A percentile compares a stretch with the other conserved stretches of the same genome.
Evolutionary conservation across 2,329 filamentous ascomycete genomes (phyloP).

Genomic region (Alternaria incomplexa): DNA sequence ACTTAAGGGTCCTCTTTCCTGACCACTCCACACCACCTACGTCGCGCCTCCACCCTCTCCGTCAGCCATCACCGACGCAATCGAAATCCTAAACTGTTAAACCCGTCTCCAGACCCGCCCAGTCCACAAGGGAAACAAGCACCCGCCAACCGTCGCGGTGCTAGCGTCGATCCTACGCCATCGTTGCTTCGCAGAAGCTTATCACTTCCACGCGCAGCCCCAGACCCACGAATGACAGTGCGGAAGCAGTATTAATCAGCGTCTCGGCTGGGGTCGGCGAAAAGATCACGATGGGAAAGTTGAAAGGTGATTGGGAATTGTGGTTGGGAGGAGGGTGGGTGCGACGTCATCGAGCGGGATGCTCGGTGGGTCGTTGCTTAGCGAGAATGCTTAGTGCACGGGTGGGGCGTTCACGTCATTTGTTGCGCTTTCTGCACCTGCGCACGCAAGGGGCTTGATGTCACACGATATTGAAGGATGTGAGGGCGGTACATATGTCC

Average conservation of each 20-base stretch:
- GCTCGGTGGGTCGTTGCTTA: not conserved
- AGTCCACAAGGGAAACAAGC: conserved; percentile 5
- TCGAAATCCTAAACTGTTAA: not conserved
- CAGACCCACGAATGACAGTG: not conserved
- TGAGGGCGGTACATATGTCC: not conserved
- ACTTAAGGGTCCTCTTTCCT: not conserved
- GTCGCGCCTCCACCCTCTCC: not conserved
- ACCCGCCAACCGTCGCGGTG: not conserved
- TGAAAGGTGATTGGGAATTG: conserved; percentile 2
- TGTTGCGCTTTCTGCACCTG: not conserved
- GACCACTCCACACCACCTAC: not conserved
- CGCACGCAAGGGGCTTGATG: not conserved
- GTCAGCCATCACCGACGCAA: not conserved
- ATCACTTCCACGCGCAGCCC: conserved; percentile 10
- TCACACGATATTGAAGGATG: not conserved
- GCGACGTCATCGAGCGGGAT: conserved; percentile 2
- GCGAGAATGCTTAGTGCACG: conserved; percentile 5
- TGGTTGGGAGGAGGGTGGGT: not conserved
- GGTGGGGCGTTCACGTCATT: conserved; percentile 10
- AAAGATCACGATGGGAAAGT: not conserved
- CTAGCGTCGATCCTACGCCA: conserved; percentile 1
- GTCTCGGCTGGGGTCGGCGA: not conserved
- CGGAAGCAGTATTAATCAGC: not conserved
- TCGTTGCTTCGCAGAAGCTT: conserved; percentile 10
- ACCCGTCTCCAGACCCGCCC: not conserved